Evolutionary conservation across 225 moss, liverwort and hornwort species (phyloP).

Genomic region (Pleurozium schreberi): DNA sequence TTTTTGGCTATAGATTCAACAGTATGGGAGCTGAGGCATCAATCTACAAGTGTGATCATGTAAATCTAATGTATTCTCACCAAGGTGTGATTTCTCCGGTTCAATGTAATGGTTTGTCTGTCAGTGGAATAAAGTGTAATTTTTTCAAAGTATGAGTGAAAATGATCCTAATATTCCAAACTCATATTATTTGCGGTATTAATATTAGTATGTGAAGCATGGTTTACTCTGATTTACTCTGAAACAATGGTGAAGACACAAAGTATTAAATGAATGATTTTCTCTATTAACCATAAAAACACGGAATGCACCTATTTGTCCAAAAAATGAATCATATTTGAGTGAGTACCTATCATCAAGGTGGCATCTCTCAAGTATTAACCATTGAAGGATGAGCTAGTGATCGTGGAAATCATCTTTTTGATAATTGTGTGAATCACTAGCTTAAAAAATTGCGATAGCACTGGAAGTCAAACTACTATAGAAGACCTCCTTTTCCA

Average conservation of each 20-base stretch:
- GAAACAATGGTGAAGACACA: not conserved
- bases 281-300: not conserved
- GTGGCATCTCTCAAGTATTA: fast-evolving
- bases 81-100: not conserved
- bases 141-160: not conserved
- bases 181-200: not conserved
- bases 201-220: not conserved
- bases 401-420: too few relatives aligned
- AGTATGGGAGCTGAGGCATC: not conserved
- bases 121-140: not conserved
- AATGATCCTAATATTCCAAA: not conserved
- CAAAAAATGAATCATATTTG: not conserved
- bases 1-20: not conserved
- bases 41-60: not conserved
- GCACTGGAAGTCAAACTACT: too few relatives aligned
- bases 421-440: too few relatives aligned
- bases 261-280: not conserved
- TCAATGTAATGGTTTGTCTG: not conserved
- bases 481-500: too few relatives aligned
- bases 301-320: not conserved
- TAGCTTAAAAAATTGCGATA: too few relatives aligned
- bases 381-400: too few relatives aligned
- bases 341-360: not conserved
- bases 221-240: too few relatives aligned
- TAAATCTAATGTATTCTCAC: not conserved